Base-by-base conservation (phyloP, 2,329 filamentous ascomycete genomes). In the Fusarium abutilonis region DNA sequence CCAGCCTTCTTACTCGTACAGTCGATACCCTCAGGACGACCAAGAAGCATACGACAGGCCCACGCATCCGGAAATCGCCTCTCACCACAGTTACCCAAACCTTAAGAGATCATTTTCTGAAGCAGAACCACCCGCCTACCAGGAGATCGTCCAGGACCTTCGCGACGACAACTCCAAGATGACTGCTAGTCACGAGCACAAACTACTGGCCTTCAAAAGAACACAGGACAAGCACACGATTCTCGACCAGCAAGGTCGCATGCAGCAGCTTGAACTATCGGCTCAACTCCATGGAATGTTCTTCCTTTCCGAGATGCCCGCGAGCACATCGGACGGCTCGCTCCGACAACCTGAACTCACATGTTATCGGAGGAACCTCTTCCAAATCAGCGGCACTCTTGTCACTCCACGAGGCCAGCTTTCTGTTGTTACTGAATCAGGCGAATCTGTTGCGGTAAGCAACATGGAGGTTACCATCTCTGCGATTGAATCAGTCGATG, bases 281-380 rank as follows among this genome's bases (percentile, higher is more conserved):
- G 90, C 91, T 14, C 90, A 94, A 77, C 86, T 94, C 28, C 90
- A 93, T 72, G 91, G 91, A 79, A 93, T 94, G 90, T 94, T 94
- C 79, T 94, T 94, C 74, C 81, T 94, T 29, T 92, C 91, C 28
- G 91, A 94, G 73, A 90, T 90, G 79, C 88, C 89, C 2, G 84
- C 89, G 70, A 86, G 82, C 60, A 78, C 80, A 51, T 81, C 75
- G 64, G 86, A 89, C 64, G 85, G 83, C 56, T 80, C 76, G 41
- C 74, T 83, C 42, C 79, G 88, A 45, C 89, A 90, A 73, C 92
- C 86, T 48, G 94, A 98, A 77, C 78, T 98, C 74, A 98, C 94
- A 4, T 98, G 94, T 82, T 98, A 98, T 77, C 90, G 94, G 64
- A 87, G 94, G 43, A 98, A 98, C 73, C 82, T 98, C 44, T 98